phyloP scores from a whole-genome alignment of 768 basidiomycete genomes.

The Xerocomus potaroensis region DNA sequence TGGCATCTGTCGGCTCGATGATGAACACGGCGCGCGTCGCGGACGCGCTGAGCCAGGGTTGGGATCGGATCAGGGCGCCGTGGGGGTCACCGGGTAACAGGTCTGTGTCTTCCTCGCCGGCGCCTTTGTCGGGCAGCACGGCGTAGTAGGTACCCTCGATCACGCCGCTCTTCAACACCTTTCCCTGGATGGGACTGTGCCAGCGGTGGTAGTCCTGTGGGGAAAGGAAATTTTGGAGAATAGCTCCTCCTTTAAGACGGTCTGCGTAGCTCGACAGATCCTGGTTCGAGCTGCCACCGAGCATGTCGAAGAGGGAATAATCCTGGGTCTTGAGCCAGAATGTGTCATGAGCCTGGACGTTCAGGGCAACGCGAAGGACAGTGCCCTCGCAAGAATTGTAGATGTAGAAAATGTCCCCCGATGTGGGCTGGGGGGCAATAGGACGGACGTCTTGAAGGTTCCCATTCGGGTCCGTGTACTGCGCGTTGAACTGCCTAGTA shows the following conservation, averaged over 20 bases:
- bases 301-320: constrained; percentile 57
- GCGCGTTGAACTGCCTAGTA: constrained; percentile 33
- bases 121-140: constrained; percentile 9
- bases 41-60: no score
- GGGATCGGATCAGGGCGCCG: no score
- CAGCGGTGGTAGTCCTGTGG: constrained; percentile 55
- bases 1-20: no score
- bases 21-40: no score
- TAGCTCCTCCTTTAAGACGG: constrained; percentile 45
- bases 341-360: constrained; percentile 38
- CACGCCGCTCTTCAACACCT: constrained; percentile 27
- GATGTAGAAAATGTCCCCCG: constrained; percentile 16
- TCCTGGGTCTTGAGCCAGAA: constrained; percentile 60
- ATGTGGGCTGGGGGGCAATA: constrained; percentile 12
- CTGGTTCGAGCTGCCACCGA: constrained; percentile 22
- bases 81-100: constrained; percentile 4
- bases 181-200: constrained; percentile 51
- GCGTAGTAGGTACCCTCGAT: constrained; percentile 20
- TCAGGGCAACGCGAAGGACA: constrained; percentile 30
- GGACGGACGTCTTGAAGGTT: constrained; percentile 32
- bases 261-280: constrained; percentile 22
- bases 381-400: constrained; percentile 52
- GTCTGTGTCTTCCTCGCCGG: neutral
- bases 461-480: no score
- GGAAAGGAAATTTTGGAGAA: constrained; percentile 55